Conservation (phyloP, 2,329 filamentous ascomycete species). For the Fusarium anguioides region DNA sequence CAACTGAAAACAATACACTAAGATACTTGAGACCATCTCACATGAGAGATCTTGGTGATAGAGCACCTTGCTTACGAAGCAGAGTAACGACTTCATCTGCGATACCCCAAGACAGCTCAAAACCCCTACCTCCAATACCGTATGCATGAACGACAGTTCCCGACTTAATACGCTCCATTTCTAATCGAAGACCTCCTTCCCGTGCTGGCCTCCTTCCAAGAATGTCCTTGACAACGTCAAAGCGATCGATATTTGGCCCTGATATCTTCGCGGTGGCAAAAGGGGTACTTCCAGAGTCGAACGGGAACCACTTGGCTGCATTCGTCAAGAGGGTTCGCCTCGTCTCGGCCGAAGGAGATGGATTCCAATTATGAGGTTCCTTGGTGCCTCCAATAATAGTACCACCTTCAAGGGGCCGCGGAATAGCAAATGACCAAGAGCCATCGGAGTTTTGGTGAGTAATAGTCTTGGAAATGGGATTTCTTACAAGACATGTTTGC, state of each 20-base stretch:
- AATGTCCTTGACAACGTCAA: constrained; percentile 1
- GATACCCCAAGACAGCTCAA: constrained; percentile 10
- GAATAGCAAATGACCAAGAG: constrained; percentile 7
- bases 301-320: constrained; percentile 7
- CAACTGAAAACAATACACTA: too few relatives aligned
- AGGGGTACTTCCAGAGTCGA: not conserved
- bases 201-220: constrained; percentile 4
- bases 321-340: not conserved
- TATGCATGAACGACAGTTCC: not conserved
- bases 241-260: not conserved
- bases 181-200: not conserved
- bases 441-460: not conserved
- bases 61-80: not conserved
- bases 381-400: constrained; percentile 10
- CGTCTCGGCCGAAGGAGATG: not conserved
- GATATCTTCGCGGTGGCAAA: accelerated
- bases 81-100: not conserved
- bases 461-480: not conserved
- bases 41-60: not conserved
- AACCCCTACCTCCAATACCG: constrained; percentile 1
- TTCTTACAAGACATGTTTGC: constrained; percentile 5
- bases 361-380: not conserved
- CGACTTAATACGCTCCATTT: not conserved
- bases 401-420: not conserved
- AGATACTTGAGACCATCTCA: too few relatives aligned